Evolutionary conservation across 129 eudicot genomes (phyloP).

Genomic region (Pseudognaphalium luteoalbum): DNA sequence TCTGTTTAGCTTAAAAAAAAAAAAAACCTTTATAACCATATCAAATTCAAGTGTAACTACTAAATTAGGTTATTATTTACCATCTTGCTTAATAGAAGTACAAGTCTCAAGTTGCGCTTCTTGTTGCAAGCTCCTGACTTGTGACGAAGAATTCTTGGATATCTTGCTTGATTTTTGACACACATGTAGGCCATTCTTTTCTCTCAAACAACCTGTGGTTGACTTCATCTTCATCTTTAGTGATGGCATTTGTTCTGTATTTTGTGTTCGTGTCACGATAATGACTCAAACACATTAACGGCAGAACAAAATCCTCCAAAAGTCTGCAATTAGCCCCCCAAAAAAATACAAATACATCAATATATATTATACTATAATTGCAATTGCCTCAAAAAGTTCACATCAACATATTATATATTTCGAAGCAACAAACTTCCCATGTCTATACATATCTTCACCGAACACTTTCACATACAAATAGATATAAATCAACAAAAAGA

Average conservation of each 20-base stretch:
- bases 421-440: neutral
- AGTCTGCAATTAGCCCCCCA: slow-evolving; percentile 33
- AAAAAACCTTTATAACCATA: neutral
- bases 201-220: slow-evolving; percentile 59
- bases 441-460: neutral
- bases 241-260: slow-evolving; percentile 86
- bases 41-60: neutral
- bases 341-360: slow-evolving; percentile 1
- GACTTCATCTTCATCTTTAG: slow-evolving; percentile 89
- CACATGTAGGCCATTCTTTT: slow-evolving; percentile 69
- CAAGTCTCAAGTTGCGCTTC: slow-evolving; percentile 37
- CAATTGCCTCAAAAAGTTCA: neutral
- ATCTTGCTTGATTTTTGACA: slow-evolving; percentile 72
- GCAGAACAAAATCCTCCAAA: slow-evolving; percentile 35
- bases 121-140: slow-evolving; percentile 39
- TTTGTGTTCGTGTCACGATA: slow-evolving; percentile 29
- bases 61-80: slow-evolving; percentile 35
- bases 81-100: slow-evolving; percentile 46
- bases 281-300: slow-evolving; percentile 44
- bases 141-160: slow-evolving; percentile 55
- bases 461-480: slow-evolving; percentile 4
- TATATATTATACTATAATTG: slow-evolving; percentile 2
- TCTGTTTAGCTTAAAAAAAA: neutral
- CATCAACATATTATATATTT: too few species aligned
- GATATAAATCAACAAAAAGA: neutral